Base-by-base conservation (phyloP, 768 basidiomycete genomes). In the Coprinopsis sp. region DNA sequence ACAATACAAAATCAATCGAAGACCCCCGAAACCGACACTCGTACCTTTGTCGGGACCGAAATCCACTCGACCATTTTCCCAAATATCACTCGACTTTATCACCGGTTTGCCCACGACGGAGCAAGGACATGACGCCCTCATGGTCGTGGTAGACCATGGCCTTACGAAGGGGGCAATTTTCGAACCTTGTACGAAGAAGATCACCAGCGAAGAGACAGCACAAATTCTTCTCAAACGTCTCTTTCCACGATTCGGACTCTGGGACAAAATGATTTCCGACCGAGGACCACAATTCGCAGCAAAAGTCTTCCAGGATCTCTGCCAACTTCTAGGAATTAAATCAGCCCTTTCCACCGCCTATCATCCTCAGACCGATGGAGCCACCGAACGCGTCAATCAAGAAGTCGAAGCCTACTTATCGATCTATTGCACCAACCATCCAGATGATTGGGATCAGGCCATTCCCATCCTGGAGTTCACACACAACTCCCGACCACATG, bases 281-380 rank as follows among this genome's bases (percentile, higher is more conserved):
- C 14, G 51, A 48, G 59, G 58, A 11, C 50, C 58, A 0, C 44
- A 54, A 16, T 67, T 67, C 22, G 39, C 52, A 1, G 47, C 61
- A 0, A 50, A 49, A n/a, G 56, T 60, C 30, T 58, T 53, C 33
- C 13, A 40, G 36, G 52, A 53, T 4, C 43, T 67, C 0, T 52
- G 49, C 13, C 28, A 36, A 18, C 21, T 51, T 27, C 51, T 62
- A 11, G 55, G 46, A 12, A 56, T 53, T 6, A 42, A 54, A 42
- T 56, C 49, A 1, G 44, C 52, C 6, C 40, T 60, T 3, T 63
- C 61, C 4, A 70, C 66, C 0, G 63, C 67, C 2, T 72, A 61
- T 51, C 71, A 71, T 34, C 70, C 66, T 3, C 48, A 63, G 47
- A 54, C 54, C 0, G 55, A 61, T 38, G 55, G 58, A n/a, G 41